Evolutionary conservation across 306 rosid species (phyloP), one percentile per base, ranked within the genome.

Genomic region (Trichosanthes truncata): DNA sequence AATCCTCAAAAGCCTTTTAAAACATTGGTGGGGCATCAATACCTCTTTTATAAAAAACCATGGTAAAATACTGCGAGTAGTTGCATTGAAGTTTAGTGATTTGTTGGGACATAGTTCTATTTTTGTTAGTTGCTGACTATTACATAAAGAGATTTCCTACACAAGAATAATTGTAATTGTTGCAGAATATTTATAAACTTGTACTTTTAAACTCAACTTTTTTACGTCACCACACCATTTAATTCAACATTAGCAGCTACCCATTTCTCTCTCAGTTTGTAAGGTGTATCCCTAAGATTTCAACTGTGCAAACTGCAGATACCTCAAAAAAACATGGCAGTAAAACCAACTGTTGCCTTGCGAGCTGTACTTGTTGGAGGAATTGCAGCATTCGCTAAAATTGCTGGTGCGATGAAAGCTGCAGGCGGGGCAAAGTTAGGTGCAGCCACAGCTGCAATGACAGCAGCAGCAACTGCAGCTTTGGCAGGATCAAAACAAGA

Each of bases 391-490:
- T 91, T 93, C 81, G 98, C 97, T 11, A 91, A 91, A 82, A 73
- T 91, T 81, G 96, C 89, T 10, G 87, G 89, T 33, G 96, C 48
- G 13, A 82, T 89, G 93, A 93, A 93, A 82, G 98, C 98, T 21
- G 98, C 97, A 20, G 97, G 97, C 77, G 89, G 93, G 26, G 93
- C 21, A 31, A 93, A 93, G 89, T 14, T 91, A 7, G 98, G 98
- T 49, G 91, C 86, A 0, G 98, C 97, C 8, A 92, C 97, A 0
- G 91, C 90, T 33, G 96, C 93, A 45, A 84, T 90, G 91, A 89
- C 97, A 2, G 98, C 97, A 4, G 98, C 97, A 31, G 98, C 98
- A 78, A 86, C 90, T 53, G 96, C 97, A 14, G 91, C 93, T 51
- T 0, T 90, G n/a, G 45, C 91, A 14, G 88, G 92, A 31, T 81